Evolutionary conservation across 2,329 filamentous ascomycete genomes (phyloP), one percentile per base, ranked within the genome.

Genomic region (Plenodomus tracheiphilus): DNA sequence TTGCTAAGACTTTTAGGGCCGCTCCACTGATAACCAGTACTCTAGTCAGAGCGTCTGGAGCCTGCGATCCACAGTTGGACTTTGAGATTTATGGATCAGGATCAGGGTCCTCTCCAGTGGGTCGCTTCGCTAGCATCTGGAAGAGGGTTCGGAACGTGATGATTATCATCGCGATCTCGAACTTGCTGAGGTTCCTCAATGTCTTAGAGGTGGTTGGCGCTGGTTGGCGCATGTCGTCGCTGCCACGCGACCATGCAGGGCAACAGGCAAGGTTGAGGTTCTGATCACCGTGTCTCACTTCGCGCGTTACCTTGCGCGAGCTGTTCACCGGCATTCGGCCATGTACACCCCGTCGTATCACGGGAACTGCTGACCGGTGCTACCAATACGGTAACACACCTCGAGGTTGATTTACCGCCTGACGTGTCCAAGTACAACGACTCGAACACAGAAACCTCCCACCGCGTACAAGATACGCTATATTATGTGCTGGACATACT

Each of bases 21-120:
- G 47, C 53, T 58, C 53, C 55, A 54, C 55, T 58, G 53, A 58
- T 58, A 58, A 48, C 47, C 49, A 48, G 21, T 34, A 47, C n/a
- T n/a, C n/a, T n/a, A n/a, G 46, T 43, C 41, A 30, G 20, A 47
- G 49, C 54, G 44, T 49, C 45, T 49, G 48, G 44, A 42, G 47
- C 13, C 43, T 47, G 21, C 44, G 51, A 54, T 48, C 51, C 51
- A 46, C 51, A 39, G 37, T 49, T 25, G 28, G 30, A 18, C 38
- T 18, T 35, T 28, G 37, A 41, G 35, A 25, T 15, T 35, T 21
- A 15, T 45, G 16, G 8, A 45, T 32, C 16, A 41, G 38, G 41
- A 34, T 37, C 22, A 25, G 5, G 22, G 22, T 25, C 5, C 22
- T 32, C 6, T 11, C 18, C 6, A 4, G 28, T 32, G 28, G 28